These are phyloP conservation scores for Emmonsia crescens DNA, from an alignment of 2,329 filamentous ascomycete species.

Conservation along the genomic window DNA sequence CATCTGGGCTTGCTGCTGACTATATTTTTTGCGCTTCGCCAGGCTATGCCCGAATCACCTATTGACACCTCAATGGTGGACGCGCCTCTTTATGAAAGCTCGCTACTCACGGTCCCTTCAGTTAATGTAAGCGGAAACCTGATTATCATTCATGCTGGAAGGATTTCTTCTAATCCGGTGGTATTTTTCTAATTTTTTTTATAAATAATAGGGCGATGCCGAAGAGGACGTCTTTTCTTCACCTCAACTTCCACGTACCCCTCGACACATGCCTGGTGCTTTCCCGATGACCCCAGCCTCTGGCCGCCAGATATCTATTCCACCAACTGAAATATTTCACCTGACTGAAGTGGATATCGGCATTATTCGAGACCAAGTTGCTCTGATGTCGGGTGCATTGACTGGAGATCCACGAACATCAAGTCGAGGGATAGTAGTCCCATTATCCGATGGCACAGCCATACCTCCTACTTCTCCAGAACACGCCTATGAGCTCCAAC, in stretches of 20 bases:
- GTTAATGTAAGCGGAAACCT: neutral
- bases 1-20: neutral
- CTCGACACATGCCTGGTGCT: neutral
- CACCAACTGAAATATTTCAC: slow-evolving; percentile 1
- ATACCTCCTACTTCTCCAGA: neutral
- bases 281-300: neutral
- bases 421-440: neutral
- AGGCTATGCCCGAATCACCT: neutral
- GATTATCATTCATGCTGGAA: neutral
- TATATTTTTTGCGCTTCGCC: neutral
- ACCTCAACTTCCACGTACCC: neutral
- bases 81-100: neutral
- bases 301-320: neutral
- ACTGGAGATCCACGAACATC: neutral
- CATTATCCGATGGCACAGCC: neutral
- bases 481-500: neutral
- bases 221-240: neutral
- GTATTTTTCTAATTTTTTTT: neutral
- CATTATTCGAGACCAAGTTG: slow-evolving; percentile 2
- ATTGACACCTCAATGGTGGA: slow-evolving; percentile 2
- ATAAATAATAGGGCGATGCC: neutral
- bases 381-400: slow-evolving; percentile 1
- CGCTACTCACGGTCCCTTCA: neutral
- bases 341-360: neutral
- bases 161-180: neutral